Conservation (phyloP, 192 early-diverging fungal species). For the Backusella psychrophila region DNA sequence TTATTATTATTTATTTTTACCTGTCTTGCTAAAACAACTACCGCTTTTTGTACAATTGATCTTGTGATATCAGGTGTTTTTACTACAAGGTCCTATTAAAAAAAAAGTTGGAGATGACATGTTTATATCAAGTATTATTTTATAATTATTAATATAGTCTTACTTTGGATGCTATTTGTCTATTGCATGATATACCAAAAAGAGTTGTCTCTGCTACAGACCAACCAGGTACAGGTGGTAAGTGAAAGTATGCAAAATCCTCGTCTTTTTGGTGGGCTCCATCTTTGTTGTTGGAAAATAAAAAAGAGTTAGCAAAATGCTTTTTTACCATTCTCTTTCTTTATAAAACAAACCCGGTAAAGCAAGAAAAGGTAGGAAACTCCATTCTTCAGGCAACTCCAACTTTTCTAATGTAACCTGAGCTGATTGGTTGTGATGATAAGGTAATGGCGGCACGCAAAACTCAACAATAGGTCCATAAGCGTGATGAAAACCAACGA, state of each 20-base stretch:
- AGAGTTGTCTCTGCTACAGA: conserved; percentile 56
- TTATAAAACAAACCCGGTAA: conserved; percentile 52
- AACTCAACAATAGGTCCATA: conserved; percentile 55
- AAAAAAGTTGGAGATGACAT: not conserved
- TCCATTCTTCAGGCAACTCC: conserved; percentile 79
- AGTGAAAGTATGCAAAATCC: conserved; percentile 83
- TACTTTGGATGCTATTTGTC: conserved; percentile 72
- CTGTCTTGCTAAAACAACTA: conserved; percentile 72
- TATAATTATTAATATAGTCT: not conserved
- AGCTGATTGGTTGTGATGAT: conserved; percentile 21
- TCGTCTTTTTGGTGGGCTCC: conserved; percentile 79
- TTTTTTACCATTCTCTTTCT: not conserved
- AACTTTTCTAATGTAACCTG: conserved; percentile 35
- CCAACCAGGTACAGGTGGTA: conserved; percentile 71
- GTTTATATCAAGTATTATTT: not conserved
- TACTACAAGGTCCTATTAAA: conserved; percentile 58
- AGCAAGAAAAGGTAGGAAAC: conserved; percentile 75
- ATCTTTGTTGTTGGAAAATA: conserved; percentile 36
- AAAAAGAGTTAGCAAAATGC: not conserved
- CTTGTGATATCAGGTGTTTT: conserved; percentile 76
- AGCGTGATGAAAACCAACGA: conserved; percentile 47
- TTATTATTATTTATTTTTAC: conserved; percentile 3
- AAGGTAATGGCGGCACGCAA: conserved; percentile 47
- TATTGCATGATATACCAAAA: conserved; percentile 82
- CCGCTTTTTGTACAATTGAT: conserved; percentile 78